Base-by-base conservation (phyloP, 345 rosid genomes). In the Arabidopsis arenosa region DNA sequence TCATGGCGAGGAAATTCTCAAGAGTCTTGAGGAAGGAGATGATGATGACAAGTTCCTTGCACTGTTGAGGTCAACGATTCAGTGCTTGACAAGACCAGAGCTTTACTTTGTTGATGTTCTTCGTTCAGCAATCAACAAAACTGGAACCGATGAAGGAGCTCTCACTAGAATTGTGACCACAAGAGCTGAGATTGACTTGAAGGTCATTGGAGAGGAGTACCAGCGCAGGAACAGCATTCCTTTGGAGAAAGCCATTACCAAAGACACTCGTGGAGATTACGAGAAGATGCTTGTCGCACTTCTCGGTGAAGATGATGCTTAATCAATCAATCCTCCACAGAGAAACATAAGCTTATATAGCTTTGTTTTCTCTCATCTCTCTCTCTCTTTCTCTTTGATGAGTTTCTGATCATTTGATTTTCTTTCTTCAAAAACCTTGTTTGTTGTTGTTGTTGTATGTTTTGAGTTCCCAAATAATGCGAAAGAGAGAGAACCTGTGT, bases 91-190 rank as follows among this genome's bases (percentile, higher is more conserved):
- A 57, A 81, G 80, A 28, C 90, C 93, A 1, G 89, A 87, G 80
- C 82, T 67, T 32, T 85, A 87, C 75, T 91, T 88, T 35, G 88
- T 81, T 73, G 86, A 89, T 71, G 84, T 84, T 52, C 88, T 93
- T 61, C 88, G 91, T 33, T 82, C 80, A 2, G 87, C 96, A 3
- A 87, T 93, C 63, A 87, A 91, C 75, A 91, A 14, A 65, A 70
- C 53, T 3, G 98, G 97, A 74, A 93, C 93, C 1, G 93, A 91
- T 57, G 96, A 91, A 88, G 94, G 91, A 67, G 94, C 85, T 10
- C 81, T 93, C 8, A 91, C 97, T 5, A 86, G 97, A 44, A 80
- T 91, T 66, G 84, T 93, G 47, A 75, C 93, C n/a, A 89, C 88
- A 15, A 88, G 93, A 66, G 93, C 93, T 48, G 96, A 90, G 84